phyloP scores from a whole-genome alignment of 495 filamentous ascomycete genomes.

The Penicillium psychrofluorescens region DNA sequence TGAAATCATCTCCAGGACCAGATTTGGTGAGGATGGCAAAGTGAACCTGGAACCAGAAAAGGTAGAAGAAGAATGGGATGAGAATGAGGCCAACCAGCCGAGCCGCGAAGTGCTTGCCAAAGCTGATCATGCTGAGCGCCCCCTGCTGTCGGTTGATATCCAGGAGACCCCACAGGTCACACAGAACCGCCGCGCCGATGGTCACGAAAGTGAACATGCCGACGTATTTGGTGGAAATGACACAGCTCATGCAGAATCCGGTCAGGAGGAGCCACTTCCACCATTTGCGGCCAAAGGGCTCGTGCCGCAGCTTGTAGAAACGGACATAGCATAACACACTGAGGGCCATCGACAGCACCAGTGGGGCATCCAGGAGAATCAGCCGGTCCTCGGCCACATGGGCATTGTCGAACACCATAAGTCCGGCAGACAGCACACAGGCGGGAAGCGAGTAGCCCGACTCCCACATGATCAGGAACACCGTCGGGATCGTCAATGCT shows the following conservation, averaged over 20 bases:
- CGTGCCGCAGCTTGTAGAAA: constrained; percentile 93
- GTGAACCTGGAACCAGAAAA: constrained; percentile 99
- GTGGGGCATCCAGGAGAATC: constrained; percentile 88
- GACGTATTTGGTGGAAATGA: constrained; percentile 98
- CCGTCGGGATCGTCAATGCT: constrained; percentile 85
- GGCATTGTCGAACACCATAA: constrained; percentile 95
- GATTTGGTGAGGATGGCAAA: constrained; percentile 83
- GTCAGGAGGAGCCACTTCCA: constrained; percentile 99
- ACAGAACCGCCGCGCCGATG: constrained; percentile 84
- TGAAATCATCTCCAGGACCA: constrained; percentile 96
- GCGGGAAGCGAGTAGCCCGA: constrained; percentile 94
- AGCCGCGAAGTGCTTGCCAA: constrained; percentile 84
- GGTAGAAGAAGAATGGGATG: constrained; percentile 92
- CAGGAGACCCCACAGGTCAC: constrained; percentile 93
- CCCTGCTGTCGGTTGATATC: constrained; percentile 77
- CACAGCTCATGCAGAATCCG: constrained; percentile 88
- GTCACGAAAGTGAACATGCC: constrained; percentile 96
- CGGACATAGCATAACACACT: constrained; percentile 90
- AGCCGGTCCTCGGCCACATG: constrained; percentile 95
- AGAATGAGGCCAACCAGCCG: constrained; percentile 76
- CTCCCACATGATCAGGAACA: constrained; percentile 99
- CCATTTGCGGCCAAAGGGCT: constrained; percentile 89
- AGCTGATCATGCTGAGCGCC: constrained; percentile 66
- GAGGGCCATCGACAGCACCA: constrained; percentile 92
- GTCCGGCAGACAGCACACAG: constrained; percentile 73